These are phyloP conservation scores for Torulaspora indica DNA, from an alignment of 805 yeast species.

Conservation along the genomic window DNA sequence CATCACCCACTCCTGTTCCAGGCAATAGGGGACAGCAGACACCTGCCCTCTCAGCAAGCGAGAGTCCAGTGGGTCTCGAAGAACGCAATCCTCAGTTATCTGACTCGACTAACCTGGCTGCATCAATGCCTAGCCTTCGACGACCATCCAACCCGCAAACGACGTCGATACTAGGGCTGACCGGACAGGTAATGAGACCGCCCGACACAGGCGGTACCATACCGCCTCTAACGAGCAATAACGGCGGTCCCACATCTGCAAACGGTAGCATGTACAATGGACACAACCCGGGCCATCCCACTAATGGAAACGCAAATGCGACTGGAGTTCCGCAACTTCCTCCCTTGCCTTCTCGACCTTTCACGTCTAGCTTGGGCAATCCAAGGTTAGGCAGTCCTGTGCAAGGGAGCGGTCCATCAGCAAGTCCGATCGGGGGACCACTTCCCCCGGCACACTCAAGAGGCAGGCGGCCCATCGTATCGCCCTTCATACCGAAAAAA, in stretches of 20 bases:
- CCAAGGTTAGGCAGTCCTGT: background rate
- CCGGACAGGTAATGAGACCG: conserved; percentile 12
- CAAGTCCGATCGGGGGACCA: background rate
- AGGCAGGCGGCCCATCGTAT: conserved; percentile 21
- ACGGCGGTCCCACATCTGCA: background rate
- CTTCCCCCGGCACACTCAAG: conserved; percentile 11
- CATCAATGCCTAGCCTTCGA: conserved; percentile 2
- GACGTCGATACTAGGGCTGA: conserved; percentile 12
- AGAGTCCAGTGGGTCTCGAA: background rate
- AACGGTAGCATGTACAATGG: background rate
- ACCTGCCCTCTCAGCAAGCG: conserved; percentile 4
- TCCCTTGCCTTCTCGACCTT: conserved; percentile 8
- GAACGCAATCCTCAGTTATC: background rate
- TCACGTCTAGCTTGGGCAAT: background rate
- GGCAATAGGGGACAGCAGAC: conserved; percentile 6
- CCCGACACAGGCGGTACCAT: conserved; percentile 1
- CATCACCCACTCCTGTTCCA: conserved; percentile 12
- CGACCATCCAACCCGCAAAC: conserved; percentile 7
- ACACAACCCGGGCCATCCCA: background rate
- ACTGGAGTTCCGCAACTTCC: conserved; percentile 13
- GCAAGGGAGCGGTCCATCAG: background rate
- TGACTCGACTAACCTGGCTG: background rate
- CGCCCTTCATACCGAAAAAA: conserved; percentile 35
- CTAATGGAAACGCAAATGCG: background rate
- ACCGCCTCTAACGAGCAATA: conserved; percentile 13